Evolutionary conservation across 176 grass and related monocot species (phyloP).

Genomic region (Oryza glumipatula): DNA sequence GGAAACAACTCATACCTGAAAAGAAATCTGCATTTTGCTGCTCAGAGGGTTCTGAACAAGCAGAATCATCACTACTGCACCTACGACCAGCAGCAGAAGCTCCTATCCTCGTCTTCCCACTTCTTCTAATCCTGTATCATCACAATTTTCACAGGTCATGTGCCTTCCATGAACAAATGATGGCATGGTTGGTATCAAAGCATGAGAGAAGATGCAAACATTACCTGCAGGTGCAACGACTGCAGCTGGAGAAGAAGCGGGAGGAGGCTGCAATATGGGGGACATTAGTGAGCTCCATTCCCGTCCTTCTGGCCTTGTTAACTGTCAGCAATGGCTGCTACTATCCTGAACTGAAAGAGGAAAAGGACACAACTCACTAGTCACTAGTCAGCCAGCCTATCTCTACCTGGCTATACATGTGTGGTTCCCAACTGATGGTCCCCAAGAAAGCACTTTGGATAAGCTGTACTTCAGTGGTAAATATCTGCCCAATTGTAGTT

Average conservation of each 20-base stretch:
- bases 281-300: constrained; percentile 44
- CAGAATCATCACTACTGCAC: constrained; percentile 30
- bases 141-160: constrained; percentile 28
- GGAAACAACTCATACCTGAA: constrained; percentile 28
- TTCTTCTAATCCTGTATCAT: constrained; percentile 37
- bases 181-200: constrained; percentile 1
- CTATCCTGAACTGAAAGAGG: constrained; percentile 22
- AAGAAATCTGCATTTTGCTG: constrained; percentile 15
- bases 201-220: neutral
- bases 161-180: constrained; percentile 22
- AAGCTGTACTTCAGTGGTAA: constrained; percentile 42
- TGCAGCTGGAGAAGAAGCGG: constrained; percentile 39
- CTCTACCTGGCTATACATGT: constrained; percentile 39
- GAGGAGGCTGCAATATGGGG: constrained; percentile 41
- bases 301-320: constrained; percentile 28
- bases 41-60: constrained; percentile 34
- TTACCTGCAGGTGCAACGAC: constrained; percentile 40
- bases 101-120: constrained; percentile 12
- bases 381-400: constrained; percentile 44
- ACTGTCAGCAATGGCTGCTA: constrained; percentile 9
- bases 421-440: constrained; percentile 49
- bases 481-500: constrained; percentile 35
- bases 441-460: constrained; percentile 44
- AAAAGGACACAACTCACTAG: constrained; percentile 17
- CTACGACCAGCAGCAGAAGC: constrained; percentile 35